Conservation (phyloP, 805 yeast species). For the Hanseniaspora meyeri region DNA sequence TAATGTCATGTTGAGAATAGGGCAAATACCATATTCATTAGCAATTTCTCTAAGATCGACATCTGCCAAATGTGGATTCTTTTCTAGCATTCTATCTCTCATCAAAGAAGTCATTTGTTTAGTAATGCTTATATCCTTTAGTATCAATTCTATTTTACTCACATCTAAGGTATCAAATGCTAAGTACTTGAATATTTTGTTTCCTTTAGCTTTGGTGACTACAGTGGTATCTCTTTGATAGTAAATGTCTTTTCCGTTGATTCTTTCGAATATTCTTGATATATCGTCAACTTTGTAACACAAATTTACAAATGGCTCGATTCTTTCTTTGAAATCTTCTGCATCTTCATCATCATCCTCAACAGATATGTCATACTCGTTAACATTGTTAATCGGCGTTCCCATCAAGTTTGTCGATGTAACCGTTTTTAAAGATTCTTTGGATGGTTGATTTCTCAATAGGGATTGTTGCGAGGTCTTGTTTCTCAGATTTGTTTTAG, state of each 20-base stretch:
- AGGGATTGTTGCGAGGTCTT: slow-evolving; percentile 26
- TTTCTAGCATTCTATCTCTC: slow-evolving; percentile 2
- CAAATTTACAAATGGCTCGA: slow-evolving; percentile 6
- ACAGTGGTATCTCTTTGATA: slow-evolving; percentile 13
- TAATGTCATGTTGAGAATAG: slow-evolving; percentile 10
- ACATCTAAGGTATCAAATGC: slow-evolving; percentile 12
- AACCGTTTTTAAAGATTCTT: not conserved
- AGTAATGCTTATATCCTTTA: slow-evolving; percentile 11
- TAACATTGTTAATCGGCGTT: not conserved
- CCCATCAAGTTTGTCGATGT: not conserved
- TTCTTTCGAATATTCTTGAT: slow-evolving; percentile 5
- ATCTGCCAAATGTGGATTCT: not conserved
- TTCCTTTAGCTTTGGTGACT: not conserved
- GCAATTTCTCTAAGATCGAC: slow-evolving; percentile 1
- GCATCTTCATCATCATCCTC: not conserved
- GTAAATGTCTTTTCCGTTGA: slow-evolving; percentile 6
- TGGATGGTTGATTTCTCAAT: slow-evolving; percentile 2
- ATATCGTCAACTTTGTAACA: slow-evolving; percentile 11
- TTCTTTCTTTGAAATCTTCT: not conserved
- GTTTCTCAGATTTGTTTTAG: slow-evolving; percentile 22
- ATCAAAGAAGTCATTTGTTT: slow-evolving; percentile 9
- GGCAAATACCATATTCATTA: slow-evolving; percentile 9
- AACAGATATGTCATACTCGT: not conserved
- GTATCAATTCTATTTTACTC: slow-evolving; percentile 4
- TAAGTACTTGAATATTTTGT: slow-evolving; percentile 3